Evolutionary conservation across 2,329 filamentous ascomycete genomes (phyloP).

Genomic region (Aureobasidium lini): DNA sequence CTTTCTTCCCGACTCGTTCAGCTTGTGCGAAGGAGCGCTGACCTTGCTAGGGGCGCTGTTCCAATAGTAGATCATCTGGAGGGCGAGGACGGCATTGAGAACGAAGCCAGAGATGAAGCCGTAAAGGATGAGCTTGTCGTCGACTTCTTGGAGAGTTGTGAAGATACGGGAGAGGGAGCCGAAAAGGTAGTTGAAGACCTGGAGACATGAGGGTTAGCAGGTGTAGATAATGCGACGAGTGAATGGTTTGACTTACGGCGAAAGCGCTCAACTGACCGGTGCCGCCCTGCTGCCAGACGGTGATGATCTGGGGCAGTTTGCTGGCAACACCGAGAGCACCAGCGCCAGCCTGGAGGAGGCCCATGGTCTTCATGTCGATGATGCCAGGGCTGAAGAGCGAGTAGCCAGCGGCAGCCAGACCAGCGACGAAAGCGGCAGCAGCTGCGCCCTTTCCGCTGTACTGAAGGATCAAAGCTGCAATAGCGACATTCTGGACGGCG

Average conservation of each 20-base stretch:
- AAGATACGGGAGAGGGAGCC: constrained; percentile 93
- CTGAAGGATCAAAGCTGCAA: constrained; percentile 76
- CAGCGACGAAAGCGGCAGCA: constrained; percentile 72
- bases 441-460: constrained; percentile 63
- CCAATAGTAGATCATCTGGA: constrained; percentile 97
- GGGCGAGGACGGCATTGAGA: constrained; percentile 80
- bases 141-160: constrained; percentile 93
- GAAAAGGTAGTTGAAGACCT: constrained; percentile 97
- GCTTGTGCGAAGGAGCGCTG: constrained; percentile 29
- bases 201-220: constrained; percentile 4
- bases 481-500: constrained; percentile 83
- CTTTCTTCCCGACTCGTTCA: constrained; percentile 31
- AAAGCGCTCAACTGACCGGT: constrained; percentile 96
- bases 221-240: neutral
- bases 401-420: constrained; percentile 60
- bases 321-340: constrained; percentile 76
- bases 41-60: constrained; percentile 49
- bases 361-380: constrained; percentile 59
- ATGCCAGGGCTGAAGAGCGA: constrained; percentile 61
- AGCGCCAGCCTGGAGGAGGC: constrained; percentile 74
- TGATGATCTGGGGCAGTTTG: constrained; percentile 88
- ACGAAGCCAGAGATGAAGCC: constrained; percentile 84
- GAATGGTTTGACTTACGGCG: constrained; percentile 58
- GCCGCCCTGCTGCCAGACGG: constrained; percentile 75
- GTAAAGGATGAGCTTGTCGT: constrained; percentile 93